Percentiles rank a stretch among this genome's conserved stretches.
phyloP scores from a whole-genome alignment of 2,329 filamentous ascomycete genomes.

The Nemania serpens region DNA sequence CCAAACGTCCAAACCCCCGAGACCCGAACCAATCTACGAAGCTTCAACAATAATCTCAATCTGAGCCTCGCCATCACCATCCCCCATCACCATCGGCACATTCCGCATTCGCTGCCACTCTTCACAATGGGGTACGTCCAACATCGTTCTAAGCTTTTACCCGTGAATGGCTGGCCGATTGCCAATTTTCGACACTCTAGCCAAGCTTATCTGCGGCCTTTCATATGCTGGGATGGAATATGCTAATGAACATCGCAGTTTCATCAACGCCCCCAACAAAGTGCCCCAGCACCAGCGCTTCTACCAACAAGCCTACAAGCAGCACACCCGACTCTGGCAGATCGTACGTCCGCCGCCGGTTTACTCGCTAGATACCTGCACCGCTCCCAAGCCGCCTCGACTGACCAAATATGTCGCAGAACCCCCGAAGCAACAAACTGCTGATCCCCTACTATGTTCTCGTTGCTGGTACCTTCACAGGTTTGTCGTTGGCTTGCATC shows the following conservation, averaged over 20 bases:
- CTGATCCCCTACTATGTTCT: conserved; percentile 71
- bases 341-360: conserved; percentile 63
- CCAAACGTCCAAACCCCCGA: background rate
- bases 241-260: conserved; percentile 47
- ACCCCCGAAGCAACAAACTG: conserved; percentile 66
- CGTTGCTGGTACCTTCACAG: conserved; percentile 65
- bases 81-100: conserved; percentile 13
- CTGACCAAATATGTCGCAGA: conserved; percentile 50
- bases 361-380: background rate
- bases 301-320: conserved; percentile 75
- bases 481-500: conserved; percentile 53
- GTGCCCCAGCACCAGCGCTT: conserved; percentile 75
- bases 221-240: conserved; percentile 15
- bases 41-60: conserved; percentile 36
- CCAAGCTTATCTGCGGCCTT: conserved; percentile 7
- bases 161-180: conserved; percentile 22
- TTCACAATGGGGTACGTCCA: conserved; percentile 38
- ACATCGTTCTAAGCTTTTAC: conserved; percentile 14
- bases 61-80: conserved; percentile 10
- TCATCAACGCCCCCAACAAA: conserved; percentile 75
- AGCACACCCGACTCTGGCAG: conserved; percentile 73
- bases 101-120: conserved; percentile 16
- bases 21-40: background rate
- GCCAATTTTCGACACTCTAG: conserved; percentile 11
- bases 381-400: conserved; percentile 3